Percentiles rank a stretch among this genome's conserved stretches.
These are phyloP conservation scores for Suillus spraguei DNA, from an alignment of 768 basidiomycete genomes.

Conservation along the genomic window DNA sequence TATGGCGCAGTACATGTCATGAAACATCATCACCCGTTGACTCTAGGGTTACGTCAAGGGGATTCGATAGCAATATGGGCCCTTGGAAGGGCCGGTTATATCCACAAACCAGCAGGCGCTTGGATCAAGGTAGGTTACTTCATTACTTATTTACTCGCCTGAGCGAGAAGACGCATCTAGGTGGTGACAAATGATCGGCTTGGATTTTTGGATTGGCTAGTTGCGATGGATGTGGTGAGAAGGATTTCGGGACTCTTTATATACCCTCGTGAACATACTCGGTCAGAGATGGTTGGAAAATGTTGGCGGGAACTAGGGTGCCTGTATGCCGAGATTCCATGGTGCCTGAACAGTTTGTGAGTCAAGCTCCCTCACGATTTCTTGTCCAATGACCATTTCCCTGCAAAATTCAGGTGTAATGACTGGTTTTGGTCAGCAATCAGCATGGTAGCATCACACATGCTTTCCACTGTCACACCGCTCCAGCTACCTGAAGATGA, in stretches of 20 bases:
- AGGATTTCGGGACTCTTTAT: background rate
- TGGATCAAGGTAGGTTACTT: constrained; percentile 3
- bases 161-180: background rate
- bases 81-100: background rate
- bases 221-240: background rate
- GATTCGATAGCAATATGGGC: constrained; percentile 6
- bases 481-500: constrained; percentile 1
- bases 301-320: background rate
- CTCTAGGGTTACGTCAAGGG: background rate
- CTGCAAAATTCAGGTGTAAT: background rate
- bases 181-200: background rate
- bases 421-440: constrained; percentile 1
- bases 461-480: constrained; percentile 1
- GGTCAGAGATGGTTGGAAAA: background rate
- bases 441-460: background rate
- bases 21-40: constrained; percentile 2
- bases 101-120: constrained; percentile 5
- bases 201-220: background rate
- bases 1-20: background rate
- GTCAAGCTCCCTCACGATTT: background rate
- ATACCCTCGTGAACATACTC: background rate
- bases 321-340: constrained; percentile 4
- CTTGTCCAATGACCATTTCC: background rate
- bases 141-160: background rate
- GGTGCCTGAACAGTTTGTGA: constrained; percentile 4